Base-by-base conservation (phyloP, 2,329 filamentous ascomycete genomes). In the Fusarium annulatum region DNA sequence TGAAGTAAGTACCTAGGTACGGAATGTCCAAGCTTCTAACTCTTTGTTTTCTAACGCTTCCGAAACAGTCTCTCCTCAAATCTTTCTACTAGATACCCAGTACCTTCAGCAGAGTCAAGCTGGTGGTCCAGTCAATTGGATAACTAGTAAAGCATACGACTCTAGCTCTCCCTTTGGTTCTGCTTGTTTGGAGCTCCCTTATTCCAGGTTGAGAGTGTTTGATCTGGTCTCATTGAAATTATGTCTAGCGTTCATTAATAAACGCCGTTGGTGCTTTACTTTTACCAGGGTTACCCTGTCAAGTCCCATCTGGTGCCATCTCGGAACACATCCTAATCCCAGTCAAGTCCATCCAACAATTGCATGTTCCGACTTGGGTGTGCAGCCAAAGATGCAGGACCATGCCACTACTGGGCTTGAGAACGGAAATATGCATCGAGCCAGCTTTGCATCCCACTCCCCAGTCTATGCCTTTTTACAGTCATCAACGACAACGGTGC, bases 251-350 rank as follows among this genome's bases (percentile, higher is more conserved):
- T 53, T 42, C 46, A 51, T 23, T n/a, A 39, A 36, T n/a, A 39
- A 36, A 62, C 58, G 52, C 41, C 56, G 48, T 55, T 36, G 46
- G 66, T 62, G 41, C 64, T 63, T 38, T 53, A 55, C 34, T 48
- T 69, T 64, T 34, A 39, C 69, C 66, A 69, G 75, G 73, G 68
- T 61, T 39, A 67, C 71, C 75, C 65, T 77, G 75, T 46, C 61
- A 53, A 46, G 64, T 46, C 52, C 58, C 65, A 63, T 70, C 58
- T 61, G 38, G 59, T 63, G 56, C 58, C 75, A 73, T 76, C 62
- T 74, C 68, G 61, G 68, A 67, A 64, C 53, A 52, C 58, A 65
- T 51, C 61, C 46, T 36, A 43, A 69, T 61, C 75, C 73, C 56
- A 64, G 75, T 58, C 64, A 65, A 65, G 62, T 36, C 60, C 61